phyloP scores from a whole-genome alignment of 2,329 filamentous ascomycete genomes.

The Periconia digitata region DNA sequence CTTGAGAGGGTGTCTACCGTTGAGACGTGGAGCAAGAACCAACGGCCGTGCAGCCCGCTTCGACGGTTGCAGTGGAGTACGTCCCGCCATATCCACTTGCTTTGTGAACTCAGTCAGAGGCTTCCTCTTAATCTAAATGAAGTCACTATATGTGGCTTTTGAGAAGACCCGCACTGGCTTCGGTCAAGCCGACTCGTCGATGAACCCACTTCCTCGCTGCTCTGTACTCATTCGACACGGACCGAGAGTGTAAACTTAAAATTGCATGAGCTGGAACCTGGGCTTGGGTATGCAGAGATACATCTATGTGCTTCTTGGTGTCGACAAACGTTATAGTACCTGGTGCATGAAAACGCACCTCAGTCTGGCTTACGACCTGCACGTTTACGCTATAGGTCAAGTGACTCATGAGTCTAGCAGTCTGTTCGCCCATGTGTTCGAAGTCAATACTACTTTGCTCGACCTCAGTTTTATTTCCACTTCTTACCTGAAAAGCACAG shows the following conservation, averaged over 20 bases:
- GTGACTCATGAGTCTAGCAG: too few species aligned
- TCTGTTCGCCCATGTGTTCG: too few species aligned
- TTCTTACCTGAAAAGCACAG: too few species aligned
- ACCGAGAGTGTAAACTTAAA: not conserved
- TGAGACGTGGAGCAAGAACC: not conserved
- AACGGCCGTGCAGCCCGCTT: not conserved
- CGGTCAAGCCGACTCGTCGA: not conserved
- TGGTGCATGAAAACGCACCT: not conserved
- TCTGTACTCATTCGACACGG: not conserved
- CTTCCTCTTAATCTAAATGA: not conserved
- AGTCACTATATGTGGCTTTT: not conserved
- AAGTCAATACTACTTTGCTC: too few species aligned
- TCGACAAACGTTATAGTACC: not conserved
- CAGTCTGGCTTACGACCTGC: not conserved
- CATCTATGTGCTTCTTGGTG: not conserved
- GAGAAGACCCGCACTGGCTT: not conserved
- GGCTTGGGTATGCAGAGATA: not conserved
- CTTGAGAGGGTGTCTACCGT: not conserved
- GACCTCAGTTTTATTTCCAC: too few species aligned
- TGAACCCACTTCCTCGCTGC: not conserved
- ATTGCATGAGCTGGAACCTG: not conserved
- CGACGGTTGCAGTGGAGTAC: not conserved
- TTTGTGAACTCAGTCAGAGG: too few species aligned
- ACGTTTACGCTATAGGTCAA: not conserved
- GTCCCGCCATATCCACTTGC: too few species aligned